Percentiles rank a stretch among this genome's conserved stretches.
Evolutionary conservation across 768 basidiomycete genomes (phyloP).

Genomic region (Mycena albidolilacea): DNA sequence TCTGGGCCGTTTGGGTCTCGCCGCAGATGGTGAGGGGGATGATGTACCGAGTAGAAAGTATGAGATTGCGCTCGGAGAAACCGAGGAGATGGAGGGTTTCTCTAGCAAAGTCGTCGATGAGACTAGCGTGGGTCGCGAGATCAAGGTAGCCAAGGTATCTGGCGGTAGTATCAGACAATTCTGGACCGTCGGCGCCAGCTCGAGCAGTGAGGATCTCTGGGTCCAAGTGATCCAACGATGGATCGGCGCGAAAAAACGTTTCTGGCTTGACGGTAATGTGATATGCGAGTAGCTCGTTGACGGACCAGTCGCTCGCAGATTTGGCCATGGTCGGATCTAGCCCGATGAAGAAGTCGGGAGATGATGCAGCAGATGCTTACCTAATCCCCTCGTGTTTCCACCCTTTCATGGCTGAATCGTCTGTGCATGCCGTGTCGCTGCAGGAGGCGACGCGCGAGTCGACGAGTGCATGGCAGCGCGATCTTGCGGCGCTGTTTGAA

Average conservation of each 20-base stretch:
- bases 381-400: conserved; percentile 4
- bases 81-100: conserved; percentile 46
- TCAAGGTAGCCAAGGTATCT: conserved; percentile 44
- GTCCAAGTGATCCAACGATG: conserved; percentile 45
- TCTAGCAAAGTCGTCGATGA: conserved; percentile 43
- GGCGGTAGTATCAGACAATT: conserved; percentile 39
- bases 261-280: conserved; percentile 44
- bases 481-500: conserved; percentile 83
- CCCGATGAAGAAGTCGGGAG: too few species aligned
- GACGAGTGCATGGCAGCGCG: conserved; percentile 82
- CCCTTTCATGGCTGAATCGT: conserved; percentile 9
- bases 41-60: conserved; percentile 39
- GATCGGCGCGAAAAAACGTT: conserved; percentile 45
- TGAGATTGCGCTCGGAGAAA: conserved; percentile 38
- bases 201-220: conserved; percentile 43
- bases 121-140: conserved; percentile 40
- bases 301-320: background rate
- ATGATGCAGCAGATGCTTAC: background rate
- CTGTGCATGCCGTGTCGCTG: background rate
- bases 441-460: conserved; percentile 79
- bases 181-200: conserved; percentile 35
- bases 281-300: conserved; percentile 40
- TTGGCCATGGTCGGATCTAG: conserved; percentile 35
- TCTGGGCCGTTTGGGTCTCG: conserved; percentile 41
- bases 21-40: conserved; percentile 50